Percentiles rank a stretch among this genome's conserved stretches.
Conservation (phyloP, 306 rosid species). For the Arachis stenosperma region DNA sequence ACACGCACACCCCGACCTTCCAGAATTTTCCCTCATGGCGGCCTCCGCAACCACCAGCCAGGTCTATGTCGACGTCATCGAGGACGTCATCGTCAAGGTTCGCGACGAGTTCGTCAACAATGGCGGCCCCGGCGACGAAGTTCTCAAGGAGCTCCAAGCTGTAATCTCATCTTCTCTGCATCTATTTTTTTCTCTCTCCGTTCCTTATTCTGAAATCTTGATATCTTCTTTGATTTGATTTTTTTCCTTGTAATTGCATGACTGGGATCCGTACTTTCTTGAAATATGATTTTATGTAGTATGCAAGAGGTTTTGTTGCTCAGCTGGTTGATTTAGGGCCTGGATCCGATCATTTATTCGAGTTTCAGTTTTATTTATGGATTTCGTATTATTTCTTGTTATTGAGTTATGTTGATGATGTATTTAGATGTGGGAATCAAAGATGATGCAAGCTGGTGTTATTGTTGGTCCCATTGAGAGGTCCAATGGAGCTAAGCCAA, state of each 20-base stretch:
- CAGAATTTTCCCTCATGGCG: constrained; percentile 53
- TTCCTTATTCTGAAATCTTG: background rate
- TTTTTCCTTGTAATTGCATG: background rate
- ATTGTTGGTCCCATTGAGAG: constrained; percentile 81
- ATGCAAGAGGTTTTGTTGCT: background rate
- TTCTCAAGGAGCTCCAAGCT: constrained; percentile 98
- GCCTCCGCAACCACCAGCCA: constrained; percentile 77
- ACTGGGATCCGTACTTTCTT: background rate
- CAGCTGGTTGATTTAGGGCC: constrained; percentile 45
- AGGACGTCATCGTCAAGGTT: constrained; percentile 90
- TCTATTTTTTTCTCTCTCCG: background rate
- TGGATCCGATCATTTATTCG: constrained; percentile 54
- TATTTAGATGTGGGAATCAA: constrained; percentile 87
- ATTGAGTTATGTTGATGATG: constrained; percentile 16
- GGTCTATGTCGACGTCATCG: constrained; percentile 88
- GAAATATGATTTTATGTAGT: constrained; percentile 2
- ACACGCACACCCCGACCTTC: constrained; percentile 19
- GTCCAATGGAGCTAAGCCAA: constrained; percentile 61
- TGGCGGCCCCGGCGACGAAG: constrained; percentile 91
- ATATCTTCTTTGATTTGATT: background rate
- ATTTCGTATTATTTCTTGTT: background rate
- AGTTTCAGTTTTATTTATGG: background rate
- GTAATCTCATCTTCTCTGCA: constrained; percentile 47
- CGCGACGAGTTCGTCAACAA: constrained; percentile 84
- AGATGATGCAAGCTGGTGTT: constrained; percentile 87